A percentile compares a stretch with the other conserved stretches of the same genome.
Conservation (phyloP, 108 stramenopile genomes). For the Nitzschia sp. region DNA sequence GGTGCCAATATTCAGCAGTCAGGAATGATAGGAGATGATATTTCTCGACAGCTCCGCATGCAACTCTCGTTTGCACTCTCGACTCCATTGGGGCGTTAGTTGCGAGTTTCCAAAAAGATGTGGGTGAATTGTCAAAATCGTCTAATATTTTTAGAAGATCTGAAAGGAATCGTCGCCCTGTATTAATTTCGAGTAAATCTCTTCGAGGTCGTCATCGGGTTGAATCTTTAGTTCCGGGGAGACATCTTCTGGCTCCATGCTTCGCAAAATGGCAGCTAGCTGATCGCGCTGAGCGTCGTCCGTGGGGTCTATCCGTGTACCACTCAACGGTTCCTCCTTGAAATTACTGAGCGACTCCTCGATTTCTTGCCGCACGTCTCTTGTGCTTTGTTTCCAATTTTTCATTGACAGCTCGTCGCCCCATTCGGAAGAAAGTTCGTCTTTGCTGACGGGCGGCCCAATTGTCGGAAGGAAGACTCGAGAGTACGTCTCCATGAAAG, state of each 20-base stretch:
- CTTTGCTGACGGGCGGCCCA: slow-evolving; percentile 58
- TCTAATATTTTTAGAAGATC: slow-evolving; percentile 34
- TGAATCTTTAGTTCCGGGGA: slow-evolving; percentile 41
- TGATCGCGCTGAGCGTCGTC: slow-evolving; percentile 45
- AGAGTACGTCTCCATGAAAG: slow-evolving; percentile 86
- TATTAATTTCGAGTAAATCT: slow-evolving; percentile 54
- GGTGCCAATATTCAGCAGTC: neutral
- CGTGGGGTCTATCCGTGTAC: slow-evolving; percentile 54
- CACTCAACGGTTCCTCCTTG: slow-evolving; percentile 55
- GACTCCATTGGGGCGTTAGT: slow-evolving; percentile 2
- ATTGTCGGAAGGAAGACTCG: slow-evolving; percentile 78
- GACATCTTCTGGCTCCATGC: slow-evolving; percentile 48
- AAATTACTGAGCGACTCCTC: slow-evolving; percentile 60
- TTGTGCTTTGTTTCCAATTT: slow-evolving; percentile 25
- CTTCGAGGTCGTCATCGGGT: slow-evolving; percentile 46
- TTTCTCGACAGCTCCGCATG: no score
- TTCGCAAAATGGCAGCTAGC: slow-evolving; percentile 34
- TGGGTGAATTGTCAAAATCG: neutral
- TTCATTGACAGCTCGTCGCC: slow-evolving; percentile 39
- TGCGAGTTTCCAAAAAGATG: neutral
- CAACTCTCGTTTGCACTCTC: slow-evolving; percentile 7
- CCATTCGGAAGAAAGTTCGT: slow-evolving; percentile 58
- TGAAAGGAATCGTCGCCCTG: slow-evolving; percentile 53
- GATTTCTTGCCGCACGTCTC: slow-evolving; percentile 70
- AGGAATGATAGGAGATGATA: no score